Base-by-base conservation (phyloP, 164 flowering plant species). In the Liriodendron chinense region DNA sequence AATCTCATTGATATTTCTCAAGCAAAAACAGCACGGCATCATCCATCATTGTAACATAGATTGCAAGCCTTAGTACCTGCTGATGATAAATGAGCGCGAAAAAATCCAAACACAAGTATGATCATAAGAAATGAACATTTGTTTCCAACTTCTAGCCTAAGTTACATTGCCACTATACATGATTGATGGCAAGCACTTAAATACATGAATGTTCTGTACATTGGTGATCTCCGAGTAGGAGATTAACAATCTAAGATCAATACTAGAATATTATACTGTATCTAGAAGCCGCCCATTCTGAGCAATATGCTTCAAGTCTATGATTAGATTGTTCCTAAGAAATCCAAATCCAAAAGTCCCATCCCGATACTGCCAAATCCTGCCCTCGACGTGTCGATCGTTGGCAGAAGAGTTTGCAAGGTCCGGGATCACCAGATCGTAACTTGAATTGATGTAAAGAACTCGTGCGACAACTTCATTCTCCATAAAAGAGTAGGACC, bases 301-400 rank as follows among this genome's bases (percentile, higher is more conserved):
- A 63, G 86, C 88, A 72, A 95, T 83, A 75, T 82, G 90, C 84
- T 83, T 90, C 83, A 93, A 75, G 83, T 93, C 98, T 68, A 90
- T 78, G 63, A 89, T 84, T 73, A 83, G 85, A 77, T 86, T 80
- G 75, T 92, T 86, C 47, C 91, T 80, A 25, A 93, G 87, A 82
- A 93, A 91, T n/a, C 98, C 98, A 85, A 91, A 93, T 21, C 97
- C 97, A 78, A 92, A 91, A 13, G 91, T 88, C 61, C 98, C 98
- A 85, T 88, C 78, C 12, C 62, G 61, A 75, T 95, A 95, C 82
- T 81, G 92, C 99, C 99, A 93, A 73, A 93, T 85, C 84, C 98
- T 88, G 50, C 98, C 98, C 77, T 91, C 96, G 18, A 76, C 85
- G 13, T 80, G 80, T 74, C 80, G 75, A 61, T 86, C 80, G 79